These are phyloP conservation scores for Mycena capillaripes DNA, from an alignment of 768 basidiomycete genomes.

Conservation along the genomic window DNA sequence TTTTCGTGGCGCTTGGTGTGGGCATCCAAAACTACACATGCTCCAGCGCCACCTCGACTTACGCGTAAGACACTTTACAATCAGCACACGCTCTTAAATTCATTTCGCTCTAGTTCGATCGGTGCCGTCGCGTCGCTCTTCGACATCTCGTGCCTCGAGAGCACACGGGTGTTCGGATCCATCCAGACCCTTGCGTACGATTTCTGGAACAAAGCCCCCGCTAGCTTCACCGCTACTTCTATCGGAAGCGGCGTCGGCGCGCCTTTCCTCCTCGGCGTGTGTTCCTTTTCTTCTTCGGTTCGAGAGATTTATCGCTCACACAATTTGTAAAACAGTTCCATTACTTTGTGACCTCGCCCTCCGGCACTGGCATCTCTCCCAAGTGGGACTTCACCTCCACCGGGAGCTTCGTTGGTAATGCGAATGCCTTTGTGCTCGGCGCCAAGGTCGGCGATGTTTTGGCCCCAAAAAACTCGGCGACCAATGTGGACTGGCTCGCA, in stretches of 20 bases:
- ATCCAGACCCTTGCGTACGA: constrained; percentile 40
- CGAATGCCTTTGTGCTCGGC: constrained; percentile 27
- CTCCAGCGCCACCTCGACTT: constrained; percentile 53
- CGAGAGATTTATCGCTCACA: constrained; percentile 20
- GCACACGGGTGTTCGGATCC: constrained; percentile 1
- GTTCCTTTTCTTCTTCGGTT: background rate
- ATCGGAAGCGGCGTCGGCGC: background rate
- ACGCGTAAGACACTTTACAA: constrained; percentile 39
- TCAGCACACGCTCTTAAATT: background rate
- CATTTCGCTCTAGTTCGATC: constrained; percentile 49
- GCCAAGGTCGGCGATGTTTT: constrained; percentile 44
- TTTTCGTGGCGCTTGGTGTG: constrained; percentile 60
- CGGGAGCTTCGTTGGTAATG: no score
- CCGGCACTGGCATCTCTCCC: constrained; percentile 47
- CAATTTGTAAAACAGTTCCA: constrained; percentile 41
- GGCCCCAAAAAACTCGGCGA: constrained; percentile 38
- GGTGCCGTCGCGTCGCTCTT: constrained; percentile 68
- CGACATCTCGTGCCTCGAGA: constrained; percentile 66
- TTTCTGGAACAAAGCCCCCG: constrained; percentile 43
- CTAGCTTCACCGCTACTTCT: constrained; percentile 25
- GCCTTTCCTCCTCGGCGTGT: background rate
- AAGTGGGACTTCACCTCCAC: constrained; percentile 52
- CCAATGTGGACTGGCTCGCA: constrained; percentile 56
- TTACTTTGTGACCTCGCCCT: constrained; percentile 55
- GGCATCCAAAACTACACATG: constrained; percentile 74